Conservation (phyloP, 371 early-diverging fungal species). For the Zancudomyces culisetae region DNA sequence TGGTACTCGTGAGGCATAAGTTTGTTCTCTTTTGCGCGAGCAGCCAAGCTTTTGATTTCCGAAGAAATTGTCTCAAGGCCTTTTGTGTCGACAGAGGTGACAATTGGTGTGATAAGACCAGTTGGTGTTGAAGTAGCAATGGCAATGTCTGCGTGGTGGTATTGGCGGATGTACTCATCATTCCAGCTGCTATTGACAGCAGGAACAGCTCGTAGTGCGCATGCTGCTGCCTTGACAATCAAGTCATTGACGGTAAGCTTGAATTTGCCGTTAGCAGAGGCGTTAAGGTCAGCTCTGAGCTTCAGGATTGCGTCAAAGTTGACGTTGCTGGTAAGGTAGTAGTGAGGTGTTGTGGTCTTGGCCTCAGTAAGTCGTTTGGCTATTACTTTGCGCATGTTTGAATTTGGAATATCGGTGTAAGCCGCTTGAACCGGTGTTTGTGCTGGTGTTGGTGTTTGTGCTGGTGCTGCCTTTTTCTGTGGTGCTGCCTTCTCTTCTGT, state of each 20-base stretch:
- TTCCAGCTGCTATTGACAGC: constrained; percentile 94
- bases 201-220: constrained; percentile 80
- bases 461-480: constrained; percentile 12
- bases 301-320: constrained; percentile 70
- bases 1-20: constrained; percentile 91
- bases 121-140: constrained; percentile 88
- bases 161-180: constrained; percentile 78
- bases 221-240: constrained; percentile 85
- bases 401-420: constrained; percentile 20
- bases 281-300: constrained; percentile 80
- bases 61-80: constrained; percentile 74
- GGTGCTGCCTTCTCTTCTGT: constrained; percentile 27
- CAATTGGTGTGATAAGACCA: constrained; percentile 94
- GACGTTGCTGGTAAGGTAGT: constrained; percentile 79
- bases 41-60: constrained; percentile 69
- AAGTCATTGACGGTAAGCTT: constrained; percentile 97
- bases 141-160: constrained; percentile 80
- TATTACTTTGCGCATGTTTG: constrained; percentile 88
- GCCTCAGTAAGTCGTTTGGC: constrained; percentile 66
- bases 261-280: constrained; percentile 63
- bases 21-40: constrained; percentile 71
- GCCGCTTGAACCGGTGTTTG: constrained; percentile 9
- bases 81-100: constrained; percentile 58
- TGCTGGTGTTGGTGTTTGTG: constrained; percentile 5
- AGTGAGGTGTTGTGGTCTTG: constrained; percentile 85